phyloP scores from a whole-genome alignment of 208 protist species.

The Vickermania ingenoplastis region DNA sequence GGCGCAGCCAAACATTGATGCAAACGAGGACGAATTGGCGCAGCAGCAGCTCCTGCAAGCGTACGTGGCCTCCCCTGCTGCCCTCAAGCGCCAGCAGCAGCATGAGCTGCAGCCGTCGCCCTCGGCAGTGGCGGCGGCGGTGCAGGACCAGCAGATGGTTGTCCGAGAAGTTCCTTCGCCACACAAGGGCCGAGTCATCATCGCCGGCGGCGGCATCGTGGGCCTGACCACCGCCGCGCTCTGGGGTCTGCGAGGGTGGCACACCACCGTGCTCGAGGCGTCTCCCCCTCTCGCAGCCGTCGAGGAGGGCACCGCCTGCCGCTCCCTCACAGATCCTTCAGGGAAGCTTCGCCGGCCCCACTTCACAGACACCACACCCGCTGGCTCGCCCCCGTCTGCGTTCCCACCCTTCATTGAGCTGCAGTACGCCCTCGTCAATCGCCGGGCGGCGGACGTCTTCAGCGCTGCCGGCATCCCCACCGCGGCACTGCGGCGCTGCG shows the following conservation, averaged over 20 bases:
- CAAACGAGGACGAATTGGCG: too few relatives aligned
- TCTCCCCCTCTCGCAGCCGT: conserved; percentile 13
- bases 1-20: too few relatives aligned
- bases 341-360: not conserved
- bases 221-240: conserved; percentile 52
- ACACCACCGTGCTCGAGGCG: conserved; percentile 77
- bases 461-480: conserved; percentile 60
- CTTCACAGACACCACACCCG: not conserved
- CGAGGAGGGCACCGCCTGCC: not conserved
- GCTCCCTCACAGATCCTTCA: not conserved
- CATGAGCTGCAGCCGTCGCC: too few relatives aligned
- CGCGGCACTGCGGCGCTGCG: conserved; percentile 24
- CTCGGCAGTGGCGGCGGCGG: too few relatives aligned
- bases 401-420: conserved; percentile 41
- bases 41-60: too few relatives aligned
- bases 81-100: too few relatives aligned
- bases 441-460: conserved; percentile 62
- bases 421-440: conserved; percentile 70
- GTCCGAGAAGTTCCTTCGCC: conserved; percentile 39
- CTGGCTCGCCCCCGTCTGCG: not conserved
- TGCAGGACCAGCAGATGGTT: too few relatives aligned
- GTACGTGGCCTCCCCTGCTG: too few relatives aligned
- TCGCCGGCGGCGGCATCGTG: conserved; percentile 81
- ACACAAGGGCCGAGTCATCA: conserved; percentile 80
- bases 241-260: conserved; percentile 77